Evolutionary conservation across 371 early-diverging fungal species (phyloP), one percentile per base, ranked within the genome.

Genomic region (Coemansia sp.): DNA sequence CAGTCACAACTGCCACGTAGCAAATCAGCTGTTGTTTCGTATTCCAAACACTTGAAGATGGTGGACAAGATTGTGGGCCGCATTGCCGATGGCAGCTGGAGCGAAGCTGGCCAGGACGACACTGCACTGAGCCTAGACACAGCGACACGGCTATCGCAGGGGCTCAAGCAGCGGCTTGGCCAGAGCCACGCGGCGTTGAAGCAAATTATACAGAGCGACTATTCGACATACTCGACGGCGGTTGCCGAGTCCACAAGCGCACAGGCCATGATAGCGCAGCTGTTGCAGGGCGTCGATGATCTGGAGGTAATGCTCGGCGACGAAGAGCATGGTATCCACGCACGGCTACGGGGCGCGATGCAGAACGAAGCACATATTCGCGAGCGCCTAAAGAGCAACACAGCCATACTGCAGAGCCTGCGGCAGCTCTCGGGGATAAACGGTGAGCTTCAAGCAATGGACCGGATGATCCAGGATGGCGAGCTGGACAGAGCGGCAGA

Each of bases 231-330:
- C 14, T n/a, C 14, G 6, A 11, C 32, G 9, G 64, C 72, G 3
- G 14, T 42, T 2, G 5, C 43, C 1, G 55, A 58, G 31, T 53
- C 38, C 9, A 44, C 7, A 16, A 47, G 16, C 40, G 65, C 69
- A 12, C 60, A 64, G 29, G 11, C 32, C 18, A 8, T 51, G 4
- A 64, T 60, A 31, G 31, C 57, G 0, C 50, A 42, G 57, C 50
- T 72, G 12, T 58, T 68, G 1, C 37, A 46, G 5, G 72, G 72
- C n/a, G 65, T 69, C 10, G 72, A 69, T 8, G 57, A 49, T 5
- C 34, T 69, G 60, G 61, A 72, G 37, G 39, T 43, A 31, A 43
- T 55, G 54, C 53, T 72, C 5, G 72, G 69, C 12, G 72, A 69
- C 50, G 64, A 62, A 38, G 63, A 56, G 14, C 46, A 59, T 0